These are phyloP conservation scores for Huiozyma naganishii DNA, from an alignment of 805 yeast genomes.

Conservation along the genomic window DNA sequence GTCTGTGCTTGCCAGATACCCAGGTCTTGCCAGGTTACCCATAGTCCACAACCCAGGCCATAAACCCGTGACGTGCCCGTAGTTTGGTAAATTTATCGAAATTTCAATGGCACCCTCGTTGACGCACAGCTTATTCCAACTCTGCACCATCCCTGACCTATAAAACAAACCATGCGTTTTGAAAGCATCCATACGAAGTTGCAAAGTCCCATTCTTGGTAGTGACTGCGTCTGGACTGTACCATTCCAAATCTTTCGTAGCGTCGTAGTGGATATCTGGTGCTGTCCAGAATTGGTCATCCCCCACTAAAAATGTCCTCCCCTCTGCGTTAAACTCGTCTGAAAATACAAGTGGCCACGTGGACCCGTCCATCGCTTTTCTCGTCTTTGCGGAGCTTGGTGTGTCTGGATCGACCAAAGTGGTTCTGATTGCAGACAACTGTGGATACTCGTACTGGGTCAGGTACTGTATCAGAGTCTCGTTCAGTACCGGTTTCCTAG, in stretches of 20 bases:
- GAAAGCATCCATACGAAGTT: conserved; percentile 68
- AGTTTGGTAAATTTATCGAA: conserved; percentile 68
- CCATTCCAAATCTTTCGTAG: conserved; percentile 89
- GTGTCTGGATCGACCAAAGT: conserved; percentile 53
- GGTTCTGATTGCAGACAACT: conserved; percentile 41
- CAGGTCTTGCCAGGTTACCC: conserved; percentile 91
- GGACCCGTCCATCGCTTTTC: conserved; percentile 48
- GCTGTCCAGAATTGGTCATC: conserved; percentile 91
- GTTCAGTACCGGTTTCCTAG: neutral
- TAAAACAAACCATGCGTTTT: conserved; percentile 69
- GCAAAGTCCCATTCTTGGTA: conserved; percentile 63
- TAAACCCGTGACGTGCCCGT: conserved; percentile 67
- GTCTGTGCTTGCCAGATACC: conserved; percentile 75
- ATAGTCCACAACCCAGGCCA: conserved; percentile 97
- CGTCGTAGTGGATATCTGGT: conserved; percentile 72
- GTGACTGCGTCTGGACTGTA: conserved; percentile 84
- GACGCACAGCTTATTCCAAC: conserved; percentile 87
- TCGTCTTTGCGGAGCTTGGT: conserved; percentile 39
- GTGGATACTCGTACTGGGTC: conserved; percentile 41
- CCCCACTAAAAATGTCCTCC: conserved; percentile 76
- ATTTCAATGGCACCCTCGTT: conserved; percentile 75
- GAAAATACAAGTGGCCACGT: conserved; percentile 72
- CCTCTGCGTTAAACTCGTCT: conserved; percentile 84
- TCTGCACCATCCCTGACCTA: conserved; percentile 84
- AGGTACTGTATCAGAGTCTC: conserved; percentile 31